Evolutionary conservation across 306 rosid species (phyloP).

Genomic region (Gastrolobium bilobum): DNA sequence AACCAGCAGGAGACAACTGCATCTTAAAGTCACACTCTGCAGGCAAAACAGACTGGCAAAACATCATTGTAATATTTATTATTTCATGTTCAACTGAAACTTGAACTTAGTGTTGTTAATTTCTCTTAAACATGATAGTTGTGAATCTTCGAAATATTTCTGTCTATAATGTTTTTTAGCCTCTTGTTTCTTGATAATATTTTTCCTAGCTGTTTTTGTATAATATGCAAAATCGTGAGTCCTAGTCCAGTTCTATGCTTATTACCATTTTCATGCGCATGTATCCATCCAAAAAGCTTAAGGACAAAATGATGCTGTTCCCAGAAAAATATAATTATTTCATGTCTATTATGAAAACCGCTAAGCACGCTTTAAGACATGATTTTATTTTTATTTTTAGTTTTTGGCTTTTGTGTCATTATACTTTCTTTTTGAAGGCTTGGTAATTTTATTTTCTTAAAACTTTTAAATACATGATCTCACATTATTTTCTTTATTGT

Average conservation of each 20-base stretch:
- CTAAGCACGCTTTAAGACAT: background rate
- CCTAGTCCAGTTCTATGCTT: background rate
- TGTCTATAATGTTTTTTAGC: background rate
- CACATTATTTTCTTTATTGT: constrained; percentile 34
- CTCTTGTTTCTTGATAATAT: background rate
- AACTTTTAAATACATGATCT: constrained; percentile 34
- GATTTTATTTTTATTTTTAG: no score
- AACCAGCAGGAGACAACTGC: constrained; percentile 81
- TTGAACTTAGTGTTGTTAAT: constrained; percentile 22
- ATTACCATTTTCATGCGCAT: background rate
- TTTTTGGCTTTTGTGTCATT: no score
- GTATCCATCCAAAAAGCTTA: background rate
- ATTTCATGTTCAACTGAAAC: constrained; percentile 29
- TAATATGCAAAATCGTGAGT: background rate
- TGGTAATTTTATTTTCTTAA: no score
- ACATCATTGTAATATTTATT: constrained; percentile 71
- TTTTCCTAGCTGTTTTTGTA: background rate
- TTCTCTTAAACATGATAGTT: constrained; percentile 15
- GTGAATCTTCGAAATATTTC: constrained; percentile 4
- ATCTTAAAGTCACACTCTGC: constrained; percentile 63
- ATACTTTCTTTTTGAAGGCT: no score
- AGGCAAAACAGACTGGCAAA: constrained; percentile 85
- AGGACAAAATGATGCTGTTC: constrained; percentile 19
- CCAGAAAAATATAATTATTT: background rate
- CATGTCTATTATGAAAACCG: background rate